Evolutionary conservation across 1,284 basidiomycete species (phyloP), one percentile per base, ranked within the genome.

Genomic region (Leccinum pachyderme): DNA sequence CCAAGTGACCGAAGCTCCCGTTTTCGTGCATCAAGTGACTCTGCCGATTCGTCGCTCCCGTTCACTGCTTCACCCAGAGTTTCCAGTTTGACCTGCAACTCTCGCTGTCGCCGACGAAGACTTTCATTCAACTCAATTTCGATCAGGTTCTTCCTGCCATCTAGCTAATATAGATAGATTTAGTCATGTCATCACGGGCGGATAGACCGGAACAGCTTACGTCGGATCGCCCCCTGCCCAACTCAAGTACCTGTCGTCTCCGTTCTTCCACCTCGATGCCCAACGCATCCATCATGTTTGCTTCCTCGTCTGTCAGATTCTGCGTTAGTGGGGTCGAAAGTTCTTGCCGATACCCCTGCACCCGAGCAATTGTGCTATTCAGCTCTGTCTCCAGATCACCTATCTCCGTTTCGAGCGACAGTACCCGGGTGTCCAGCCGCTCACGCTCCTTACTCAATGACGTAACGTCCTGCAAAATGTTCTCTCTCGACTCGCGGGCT

Each of bases 111-210:
- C 4, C 95, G 82, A 18, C 86, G 80, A 15, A 98, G 79, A 61
- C 87, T 88, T 68, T 99, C 96, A 59, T 91, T 93, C 32, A 99
- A 78, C 71, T 99, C 96, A 51, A 98, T 95, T 70, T 98, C 93
- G 24, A 98, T 75, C 12, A 87, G 75, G 65, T 87, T 91, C 72
- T 92, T 93, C 60, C 81, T 81, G 24, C 86, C 82, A 37, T 89
- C 86, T 53, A 95, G 73, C 92, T 97, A 56, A 37, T 43, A 59
- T 41, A 51, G 24, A 41, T 27, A 29, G 12, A 7, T 13, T 62
- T 18, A 58, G 44, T 4, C n/a, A 44, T 29, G 49, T 47, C 48
- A 43, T 43, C 44, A 32, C 12, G 11, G 43, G 11, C 46, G 18
- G 44, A 15, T 31, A 33, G 31, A 22, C 43, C 25, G 5, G 28